Evolutionary conservation across 164 flowering plant species (phyloP).

Genomic region (Aristolochia contorta): DNA sequence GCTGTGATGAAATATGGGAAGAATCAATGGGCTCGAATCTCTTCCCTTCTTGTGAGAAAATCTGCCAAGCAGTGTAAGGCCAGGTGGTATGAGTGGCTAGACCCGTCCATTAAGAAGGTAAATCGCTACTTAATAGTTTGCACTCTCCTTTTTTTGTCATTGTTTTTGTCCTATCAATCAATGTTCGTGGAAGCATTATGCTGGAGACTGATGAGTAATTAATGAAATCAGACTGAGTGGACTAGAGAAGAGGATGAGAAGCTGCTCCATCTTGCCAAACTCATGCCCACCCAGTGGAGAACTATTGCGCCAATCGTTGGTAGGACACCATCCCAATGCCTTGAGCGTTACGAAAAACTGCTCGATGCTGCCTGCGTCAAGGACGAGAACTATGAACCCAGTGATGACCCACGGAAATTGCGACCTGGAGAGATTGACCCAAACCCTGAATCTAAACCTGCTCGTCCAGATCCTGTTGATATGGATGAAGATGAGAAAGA

Average conservation of each 20-base stretch:
- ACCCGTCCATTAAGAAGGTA: conserved; percentile 96
- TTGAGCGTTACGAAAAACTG: conserved; percentile 92
- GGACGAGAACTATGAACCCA: conserved; percentile 87
- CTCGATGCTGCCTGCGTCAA: conserved; percentile 96
- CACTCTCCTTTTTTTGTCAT: neutral
- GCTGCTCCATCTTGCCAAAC: conserved; percentile 90
- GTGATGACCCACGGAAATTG: conserved; percentile 87
- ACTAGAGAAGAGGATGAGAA: conserved; percentile 99
- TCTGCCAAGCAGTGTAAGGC: conserved; percentile 98
- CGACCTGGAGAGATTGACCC: conserved; percentile 99
- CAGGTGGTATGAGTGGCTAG: conserved; percentile 99
- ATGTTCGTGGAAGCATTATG: neutral
- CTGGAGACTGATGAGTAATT: conserved; percentile 1
- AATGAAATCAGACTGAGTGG: conserved; percentile 75
- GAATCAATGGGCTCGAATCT: conserved; percentile 97
- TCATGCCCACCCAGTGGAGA: conserved; percentile 98
- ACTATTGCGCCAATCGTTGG: conserved; percentile 99
- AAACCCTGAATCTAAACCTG: conserved; percentile 96
- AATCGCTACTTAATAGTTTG: neutral
- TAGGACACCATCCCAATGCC: conserved; percentile 85
- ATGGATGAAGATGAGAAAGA: conserved; percentile 99
- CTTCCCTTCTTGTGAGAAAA: conserved; percentile 85
- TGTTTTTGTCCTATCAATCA: neutral
- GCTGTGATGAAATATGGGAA: conserved; percentile 98
- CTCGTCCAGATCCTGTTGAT: conserved; percentile 97